A percentile compares a stretch with the other conserved stretches of the same genome.
phyloP scores from a whole-genome alignment of 225 moss, liverwort and hornwort species.

The Ulota crispa region DNA sequence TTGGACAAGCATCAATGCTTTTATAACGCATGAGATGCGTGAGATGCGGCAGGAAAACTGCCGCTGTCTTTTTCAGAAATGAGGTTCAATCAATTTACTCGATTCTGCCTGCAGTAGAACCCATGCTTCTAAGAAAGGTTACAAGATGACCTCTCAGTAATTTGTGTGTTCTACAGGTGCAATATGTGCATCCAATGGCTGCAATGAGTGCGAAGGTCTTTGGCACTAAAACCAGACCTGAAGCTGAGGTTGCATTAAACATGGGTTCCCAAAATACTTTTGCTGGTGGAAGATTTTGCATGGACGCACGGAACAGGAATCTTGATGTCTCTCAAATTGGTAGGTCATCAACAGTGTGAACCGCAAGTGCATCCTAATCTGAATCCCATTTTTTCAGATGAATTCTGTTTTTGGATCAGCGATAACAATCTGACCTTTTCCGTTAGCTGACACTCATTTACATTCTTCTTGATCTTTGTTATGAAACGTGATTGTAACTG shows the following conservation, averaged over 20 bases:
- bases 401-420: not conserved
- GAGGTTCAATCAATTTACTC: too few species aligned
- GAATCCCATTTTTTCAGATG: not conserved
- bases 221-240: slow-evolving; percentile 32
- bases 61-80: too few species aligned
- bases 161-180: slow-evolving; percentile 25
- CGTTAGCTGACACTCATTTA: not conserved
- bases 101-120: not conserved
- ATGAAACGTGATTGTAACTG: not conserved
- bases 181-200: slow-evolving; percentile 42
- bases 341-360: not conserved
- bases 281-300: slow-evolving; percentile 36
- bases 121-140: not conserved
- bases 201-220: slow-evolving; percentile 37
- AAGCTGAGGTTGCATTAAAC: slow-evolving; percentile 37
- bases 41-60: too few species aligned
- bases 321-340: slow-evolving; percentile 42
- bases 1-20: not conserved
- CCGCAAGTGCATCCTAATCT: not conserved
- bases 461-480: not conserved
- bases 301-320: slow-evolving; percentile 27
- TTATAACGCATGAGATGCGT: too few species aligned
- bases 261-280: slow-evolving; percentile 30
- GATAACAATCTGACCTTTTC: not conserved
- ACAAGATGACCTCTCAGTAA: not conserved